Percentiles rank a stretch among this genome's conserved stretches.
phyloP scores from a whole-genome alignment of 495 filamentous ascomycete genomes.

The Podospora australis region DNA sequence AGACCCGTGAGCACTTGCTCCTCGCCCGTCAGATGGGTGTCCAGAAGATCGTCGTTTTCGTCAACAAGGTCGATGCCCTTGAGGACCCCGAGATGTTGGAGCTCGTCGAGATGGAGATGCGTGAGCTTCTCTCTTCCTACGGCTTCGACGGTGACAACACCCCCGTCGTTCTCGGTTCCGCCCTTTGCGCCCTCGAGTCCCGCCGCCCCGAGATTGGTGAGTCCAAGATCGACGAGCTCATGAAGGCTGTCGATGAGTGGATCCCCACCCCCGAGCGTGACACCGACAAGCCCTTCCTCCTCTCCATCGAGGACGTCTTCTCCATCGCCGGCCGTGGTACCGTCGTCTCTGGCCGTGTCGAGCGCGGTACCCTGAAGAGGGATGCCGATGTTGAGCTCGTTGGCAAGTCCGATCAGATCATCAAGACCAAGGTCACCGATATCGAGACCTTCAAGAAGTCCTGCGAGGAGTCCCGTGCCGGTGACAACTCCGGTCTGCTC shows the following conservation, averaged over 20 bases:
- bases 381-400: constrained; percentile 90
- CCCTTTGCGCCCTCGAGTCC: constrained; percentile 88
- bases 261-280: constrained; percentile 90
- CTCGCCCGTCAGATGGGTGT: constrained; percentile 97
- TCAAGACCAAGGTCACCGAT: constrained; percentile 98
- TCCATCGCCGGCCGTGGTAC: constrained; percentile 96
- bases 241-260: constrained; percentile 88
- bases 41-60: constrained; percentile 95
- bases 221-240: constrained; percentile 77
- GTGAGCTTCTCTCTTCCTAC: constrained; percentile 84
- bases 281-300: constrained; percentile 94
- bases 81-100: constrained; percentile 99
- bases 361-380: constrained; percentile 88
- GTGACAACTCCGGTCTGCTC: constrained; percentile 97
- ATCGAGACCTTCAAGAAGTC: constrained; percentile 99
- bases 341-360: constrained; percentile 92
- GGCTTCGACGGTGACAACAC: constrained; percentile 98
- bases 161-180: constrained; percentile 92
- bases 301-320: constrained; percentile 98
- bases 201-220: constrained; percentile 81
- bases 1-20: constrained; percentile 96
- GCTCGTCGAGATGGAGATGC: constrained; percentile 99
- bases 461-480: constrained; percentile 85
- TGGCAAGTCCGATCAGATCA: constrained; percentile 65
- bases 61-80: constrained; percentile 96